Base-by-base conservation (phyloP, 495 filamentous ascomycete species). In the Hypoxylon fuscum region DNA sequence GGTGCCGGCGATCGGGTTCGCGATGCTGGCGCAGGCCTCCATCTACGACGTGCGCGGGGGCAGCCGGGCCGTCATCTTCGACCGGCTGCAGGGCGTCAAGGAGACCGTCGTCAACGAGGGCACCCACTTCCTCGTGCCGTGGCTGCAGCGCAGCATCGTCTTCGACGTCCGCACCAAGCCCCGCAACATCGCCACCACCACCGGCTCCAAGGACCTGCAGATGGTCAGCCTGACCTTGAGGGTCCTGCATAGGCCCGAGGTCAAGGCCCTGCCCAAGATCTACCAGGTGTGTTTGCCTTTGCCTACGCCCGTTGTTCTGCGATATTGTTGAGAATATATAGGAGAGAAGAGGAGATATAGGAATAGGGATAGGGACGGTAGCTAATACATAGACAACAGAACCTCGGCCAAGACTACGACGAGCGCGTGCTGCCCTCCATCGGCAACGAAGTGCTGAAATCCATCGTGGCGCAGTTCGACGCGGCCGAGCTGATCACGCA, bases 391-490 rank as follows among this genome's bases (percentile, higher is more conserved):
- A 8, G 25, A 15, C 20, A 27, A 63, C 58, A 85, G 82, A 80
- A 79, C 68, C 94, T 98, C 77, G 95, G 95, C 71, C 88, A 85
- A 77, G 95, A 99, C 76, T 99, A 99, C 83, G 95, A 99, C 77
- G 95, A 99, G 82, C 90, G 95, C 77, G 95, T 99, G 40, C 92
- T 99, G 70, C 95, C 95, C 50, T 99, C 95, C 70, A 98, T 99
- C 84, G 95, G 95, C 72, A 99, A 99, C 84, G 95, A 99, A 89
- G 95, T 99, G 68, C 92, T 99, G 73, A 99, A 99, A 81, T 84
- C 95, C 62, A 98, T 98, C 78, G 95, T 99, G 47, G 95, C 95
- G 66, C 95, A 98, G 74, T 99, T 98, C 83, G 95, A 99, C 78
- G 95, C 95, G 68, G 95, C 95, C 51, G 95, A 99, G 77, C 90